Conservation (phyloP, 73 alveolate species). For the Paramecium octaurelia region DNA sequence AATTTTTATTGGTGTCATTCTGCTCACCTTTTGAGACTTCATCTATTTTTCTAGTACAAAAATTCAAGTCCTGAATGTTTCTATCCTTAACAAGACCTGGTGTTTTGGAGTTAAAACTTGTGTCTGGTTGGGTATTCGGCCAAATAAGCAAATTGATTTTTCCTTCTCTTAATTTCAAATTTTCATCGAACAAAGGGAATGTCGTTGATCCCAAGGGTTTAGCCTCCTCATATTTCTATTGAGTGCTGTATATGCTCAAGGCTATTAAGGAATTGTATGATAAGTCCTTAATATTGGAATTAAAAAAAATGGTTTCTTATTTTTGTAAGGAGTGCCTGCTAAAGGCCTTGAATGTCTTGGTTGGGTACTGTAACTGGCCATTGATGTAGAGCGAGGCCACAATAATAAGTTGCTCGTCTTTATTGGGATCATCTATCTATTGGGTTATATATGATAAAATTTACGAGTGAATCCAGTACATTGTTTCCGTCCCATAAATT, state of each 20-base stretch:
- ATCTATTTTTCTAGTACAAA: conserved; percentile 20
- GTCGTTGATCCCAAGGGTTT: conserved; percentile 52
- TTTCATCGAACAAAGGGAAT: conserved; percentile 53
- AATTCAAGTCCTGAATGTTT: conserved; percentile 32
- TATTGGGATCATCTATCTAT: neutral
- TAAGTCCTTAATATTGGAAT: conserved; percentile 40
- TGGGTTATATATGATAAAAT: neutral
- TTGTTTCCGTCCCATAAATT: conserved; percentile 3
- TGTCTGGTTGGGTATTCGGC: conserved; percentile 48
- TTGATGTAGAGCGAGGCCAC: neutral
- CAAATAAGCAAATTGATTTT: conserved; percentile 51
- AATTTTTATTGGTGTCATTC: conserved; percentile 25
- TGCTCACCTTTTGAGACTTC: neutral
- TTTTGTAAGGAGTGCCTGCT: neutral
- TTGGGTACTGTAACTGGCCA: neutral
- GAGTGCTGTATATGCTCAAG: conserved; percentile 15
- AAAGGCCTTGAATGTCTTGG: neutral
- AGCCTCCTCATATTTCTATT: conserved; percentile 5
- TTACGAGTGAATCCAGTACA: neutral
- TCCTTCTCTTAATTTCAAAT: conserved; percentile 44
- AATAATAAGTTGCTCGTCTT: neutral
- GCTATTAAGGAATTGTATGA: conserved; percentile 51
- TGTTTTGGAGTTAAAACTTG: conserved; percentile 16
- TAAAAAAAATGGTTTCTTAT: conserved; percentile 33
- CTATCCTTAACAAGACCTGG: conserved; percentile 56